A percentile compares a stretch with the other conserved stretches of the same genome.
Evolutionary conservation across 371 early-diverging fungal genomes (phyloP).

Genomic region (Lichtheimia corymbifera): DNA sequence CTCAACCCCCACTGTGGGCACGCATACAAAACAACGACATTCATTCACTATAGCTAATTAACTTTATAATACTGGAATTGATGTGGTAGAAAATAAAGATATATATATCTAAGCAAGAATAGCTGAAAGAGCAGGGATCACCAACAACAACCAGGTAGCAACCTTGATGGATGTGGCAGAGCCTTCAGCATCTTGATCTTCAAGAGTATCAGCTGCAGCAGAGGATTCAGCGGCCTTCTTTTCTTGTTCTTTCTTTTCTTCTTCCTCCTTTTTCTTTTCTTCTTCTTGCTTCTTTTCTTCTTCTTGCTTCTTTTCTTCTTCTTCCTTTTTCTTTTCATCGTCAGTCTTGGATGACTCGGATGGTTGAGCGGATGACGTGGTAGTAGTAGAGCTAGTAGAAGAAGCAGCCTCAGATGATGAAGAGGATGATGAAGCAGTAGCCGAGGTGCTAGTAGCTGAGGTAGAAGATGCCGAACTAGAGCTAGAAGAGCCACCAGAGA

Average conservation of each 20-base stretch:
- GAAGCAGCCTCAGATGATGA: background rate
- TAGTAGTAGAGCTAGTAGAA: slow-evolving; percentile 4
- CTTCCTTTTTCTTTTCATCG: background rate
- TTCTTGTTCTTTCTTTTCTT: background rate
- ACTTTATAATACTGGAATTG: background rate
- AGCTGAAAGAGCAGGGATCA: background rate
- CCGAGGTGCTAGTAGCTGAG: background rate
- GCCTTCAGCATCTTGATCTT: slow-evolving; percentile 13
- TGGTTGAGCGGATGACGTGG: background rate
- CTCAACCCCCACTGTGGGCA: no score
- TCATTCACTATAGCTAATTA: no score
- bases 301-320: background rate
- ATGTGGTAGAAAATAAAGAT: background rate
- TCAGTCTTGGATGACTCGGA: background rate
- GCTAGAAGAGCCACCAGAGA: slow-evolving; percentile 11
- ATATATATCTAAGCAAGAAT: background rate
- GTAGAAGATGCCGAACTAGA: background rate
- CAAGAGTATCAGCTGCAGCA: slow-evolving; percentile 11
- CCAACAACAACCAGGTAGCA: slow-evolving; percentile 12
- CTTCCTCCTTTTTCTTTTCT: background rate
- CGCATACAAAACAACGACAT: no score
- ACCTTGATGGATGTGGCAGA: slow-evolving; percentile 20
- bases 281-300: no score
- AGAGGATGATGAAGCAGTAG: slow-evolving; percentile 8
- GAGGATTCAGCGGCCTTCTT: background rate